Evolutionary conservation across 1,284 basidiomycete species (phyloP).

Genomic region (Microbotryomycetes sp.): DNA sequence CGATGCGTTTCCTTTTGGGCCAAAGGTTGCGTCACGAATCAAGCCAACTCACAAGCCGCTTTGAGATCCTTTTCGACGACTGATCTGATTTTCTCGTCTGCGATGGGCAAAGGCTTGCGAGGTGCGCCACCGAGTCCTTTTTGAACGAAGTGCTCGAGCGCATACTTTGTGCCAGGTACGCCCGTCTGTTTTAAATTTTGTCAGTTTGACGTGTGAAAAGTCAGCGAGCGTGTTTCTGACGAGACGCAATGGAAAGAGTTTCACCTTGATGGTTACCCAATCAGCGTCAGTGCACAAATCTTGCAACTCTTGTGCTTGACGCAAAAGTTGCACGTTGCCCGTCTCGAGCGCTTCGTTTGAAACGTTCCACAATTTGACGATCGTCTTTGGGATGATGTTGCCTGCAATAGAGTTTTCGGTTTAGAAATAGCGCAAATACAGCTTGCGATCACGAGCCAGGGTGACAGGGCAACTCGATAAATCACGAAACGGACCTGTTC

Average conservation of each 20-base stretch:
- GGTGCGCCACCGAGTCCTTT: constrained; percentile 20
- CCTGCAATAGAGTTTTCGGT: constrained; percentile 40
- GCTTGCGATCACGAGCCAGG: not conserved
- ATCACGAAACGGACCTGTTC: constrained; percentile 41
- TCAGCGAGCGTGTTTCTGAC: not conserved
- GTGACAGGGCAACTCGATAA: too few relatives aligned
- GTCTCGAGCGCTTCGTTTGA: constrained; percentile 43
- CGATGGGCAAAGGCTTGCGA: constrained; percentile 15
- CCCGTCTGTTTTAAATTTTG: constrained; percentile 9
- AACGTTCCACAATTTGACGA: constrained; percentile 54
- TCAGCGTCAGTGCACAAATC: constrained; percentile 44
- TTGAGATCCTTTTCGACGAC: constrained; percentile 16
- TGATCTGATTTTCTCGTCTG: constrained; percentile 6
- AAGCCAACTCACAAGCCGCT: constrained; percentile 1
- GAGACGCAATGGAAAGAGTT: not conserved
- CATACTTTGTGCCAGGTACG: constrained; percentile 38
- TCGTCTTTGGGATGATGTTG: constrained; percentile 68
- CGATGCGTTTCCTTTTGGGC: too few relatives aligned
- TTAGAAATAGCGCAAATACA: not conserved
- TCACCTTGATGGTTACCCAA: constrained; percentile 34
- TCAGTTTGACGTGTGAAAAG: not conserved
- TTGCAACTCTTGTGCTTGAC: constrained; percentile 63
- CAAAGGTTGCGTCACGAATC: too few relatives aligned
- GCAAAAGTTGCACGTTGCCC: constrained; percentile 52
- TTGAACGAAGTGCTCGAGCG: constrained; percentile 20